Base-by-base conservation (phyloP, 2,329 filamentous ascomycete genomes). In the Penicillium crustosum region DNA sequence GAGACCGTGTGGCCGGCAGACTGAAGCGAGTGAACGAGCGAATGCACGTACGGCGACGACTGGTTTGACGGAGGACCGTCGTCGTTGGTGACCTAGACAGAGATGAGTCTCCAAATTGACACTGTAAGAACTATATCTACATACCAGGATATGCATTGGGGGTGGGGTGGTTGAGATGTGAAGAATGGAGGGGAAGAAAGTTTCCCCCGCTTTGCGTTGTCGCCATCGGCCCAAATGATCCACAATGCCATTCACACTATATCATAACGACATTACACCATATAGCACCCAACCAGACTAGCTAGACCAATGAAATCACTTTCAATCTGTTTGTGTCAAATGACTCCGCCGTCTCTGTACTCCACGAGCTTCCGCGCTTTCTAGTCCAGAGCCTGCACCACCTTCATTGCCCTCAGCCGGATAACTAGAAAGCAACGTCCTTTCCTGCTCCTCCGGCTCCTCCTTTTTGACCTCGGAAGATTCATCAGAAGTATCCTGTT, bases 1-100 rank as follows among this genome's bases (percentile, higher is more conserved):
- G 91, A 96, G 60, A 97, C 91, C n/a, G 80, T 82, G 76, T 97
- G 93, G 8, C 92, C 92, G 33, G 88, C 86, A 56, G 81, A 76
- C 73, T 91, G 86, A 50, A 94, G 86, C 53, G 84, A 83, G 60
- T 85, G 80, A 43, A 93, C 83, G 57, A 93, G 83, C 61, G 85
- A 87, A 78, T 91, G 89, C 61, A 93, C 84, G 69, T 93, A 93
- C 8, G 90, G 90, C 45, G 89, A 92, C 39, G 89, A 90, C 70
- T 89, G 84, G 59, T 87, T 83, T 33, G 88, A 91, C 62, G 90
- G 90, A 52, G 90, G 90, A 17, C 90, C 90, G 77, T 93, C 90
- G 71, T 93, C 90, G 78, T 93, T 93, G 35, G 74, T 74, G 49
- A 79, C 75, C 76, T 80, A 57, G n/a, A 25, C 10, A 4, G 10